Evolutionary conservation across 305 asterid genomes (phyloP), one percentile per base, ranked within the genome.

Genomic region (Plantago rigida): DNA sequence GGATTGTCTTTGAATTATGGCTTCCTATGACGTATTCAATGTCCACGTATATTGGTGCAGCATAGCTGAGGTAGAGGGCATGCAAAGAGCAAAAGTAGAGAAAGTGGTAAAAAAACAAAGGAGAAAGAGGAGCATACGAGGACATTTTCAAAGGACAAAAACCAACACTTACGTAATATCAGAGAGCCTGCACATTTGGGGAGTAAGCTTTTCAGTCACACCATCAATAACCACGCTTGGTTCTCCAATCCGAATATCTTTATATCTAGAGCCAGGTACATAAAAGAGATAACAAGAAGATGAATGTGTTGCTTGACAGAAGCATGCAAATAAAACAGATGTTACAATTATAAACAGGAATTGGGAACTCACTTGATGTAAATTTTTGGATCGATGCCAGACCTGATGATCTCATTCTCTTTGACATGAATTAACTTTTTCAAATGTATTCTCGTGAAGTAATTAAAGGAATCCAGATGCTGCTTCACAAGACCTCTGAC

Each of bases 401-500:
- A 75, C 53, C 77, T 76, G 70, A 87, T 69, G 57, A 67, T 77
- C 31, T 70, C 56, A 71, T 87, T 31, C 39, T 31, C 39, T 31
- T 31, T 87, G 51, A 92, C 87, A 51, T 68, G 73, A 57, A 91
- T 84, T 31, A 91, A 86, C 74, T 84, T 82, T 69, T 78, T 86
- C 34, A 87, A 84, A 46, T 78, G 90, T 0, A 81, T 80, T 73
- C 61, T 68, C 39, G 81, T 76, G 70, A 87, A 84, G 73, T 78
- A 91, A 71, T 91, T 91, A 62, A 81, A 91, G 63, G 98, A 91
- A 69, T 86, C 96, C 75, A 91, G 66, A 75, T 91, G 94, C 52
- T 81, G 94, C 72, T 83, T 90, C 84, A 86, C 95, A 68, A 91
- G 83, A 24, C 95, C 95, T 68, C 95, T 79, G 69, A 86, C 93